Evolutionary conservation across 345 rosid genomes (phyloP), one percentile per base, ranked within the genome.

Genomic region (Physaria fendleri): DNA sequence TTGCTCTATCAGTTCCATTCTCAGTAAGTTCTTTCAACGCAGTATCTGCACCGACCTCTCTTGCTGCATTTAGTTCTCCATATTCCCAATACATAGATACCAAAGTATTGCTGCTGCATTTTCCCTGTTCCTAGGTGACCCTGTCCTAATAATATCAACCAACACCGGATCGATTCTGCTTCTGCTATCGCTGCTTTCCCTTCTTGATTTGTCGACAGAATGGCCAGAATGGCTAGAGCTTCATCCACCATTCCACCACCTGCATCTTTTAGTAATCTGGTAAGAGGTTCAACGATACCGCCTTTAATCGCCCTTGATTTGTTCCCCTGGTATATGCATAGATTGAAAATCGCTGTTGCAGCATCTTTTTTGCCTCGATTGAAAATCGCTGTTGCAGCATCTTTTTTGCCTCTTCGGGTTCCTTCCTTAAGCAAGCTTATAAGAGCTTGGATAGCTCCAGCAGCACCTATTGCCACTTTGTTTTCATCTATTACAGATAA

Each of bases 281-380:
- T 82, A 54, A 93, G 73, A 15, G 95, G 90, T 13, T 64, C 79
- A 27, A 93, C 84, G 3, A 93, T 90, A 23, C 99, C 99, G 1
- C 97, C 97, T 74, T 81, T 77, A 6, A 93, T 79, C 14, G 99
- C 99, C 71, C 99, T 87, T 0, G 88, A 96, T 66, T 89, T 93
- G 71, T 93, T 93, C 25, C 99, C 99, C 60, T 93, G 99, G 72
- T 93, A 89, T 69, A 93, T 89, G 13, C 86, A 82, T 8, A 93
- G 84, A 64, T 93, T 93, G 71, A 93, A 93, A 16, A 89, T 87
- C 3, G 99, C 97, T n/a, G 95, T 89, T 22, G 97, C 95, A 9
- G 99, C 99, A 48, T 93, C 95, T 62, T 89, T 93, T 68, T 93
- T 93, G 45, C 95, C 99, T 78, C 97, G 84, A 64, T 93, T 93